Base-by-base conservation (phyloP, 2,329 filamentous ascomycete genomes). In the Neonectria sp. region DNA sequence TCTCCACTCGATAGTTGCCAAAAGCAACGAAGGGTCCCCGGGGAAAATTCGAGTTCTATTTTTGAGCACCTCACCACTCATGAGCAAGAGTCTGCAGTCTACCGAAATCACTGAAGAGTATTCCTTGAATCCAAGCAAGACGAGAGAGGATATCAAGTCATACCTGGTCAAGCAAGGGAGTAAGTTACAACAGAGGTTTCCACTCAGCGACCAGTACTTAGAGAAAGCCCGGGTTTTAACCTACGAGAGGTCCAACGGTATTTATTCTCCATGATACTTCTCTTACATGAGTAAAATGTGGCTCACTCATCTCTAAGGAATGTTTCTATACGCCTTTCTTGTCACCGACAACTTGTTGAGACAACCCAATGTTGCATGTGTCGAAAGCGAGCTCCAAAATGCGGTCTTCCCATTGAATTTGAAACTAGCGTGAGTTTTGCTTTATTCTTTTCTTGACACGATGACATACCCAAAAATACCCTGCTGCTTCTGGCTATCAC, bases 301-400 rank as follows among this genome's bases (percentile, higher is more conserved):
- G 6, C 17, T 48, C 2, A 35, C 11, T 13, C 8, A 13, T 8
- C 2, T 2, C 17, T 1, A 60, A 80, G 73, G 78, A 1, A 76
- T 79, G 63, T 80, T 81, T 55, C 68, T 81, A 3, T 81, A 76
- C 43, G 79, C 75, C 1, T 65, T 67, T 15, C 73, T 82, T 1
- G 75, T 75, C 2, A 71, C 77, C n/a, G 71, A 79, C 1, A 75
- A 78, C 27, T 60, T 80, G 17, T n/a, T 69, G 5, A 53, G 57
- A 2, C 75, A 77, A 59, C 60, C 65, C 2, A 78, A 65, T 0
- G 17, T 17, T 12, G 1, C 21, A 4, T 27, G 5, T 21, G 6
- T 67, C 11, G 63, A 68, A 4, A 46, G 25, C 2, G 62, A 68
- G 6, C 49, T 80, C 2, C 24, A 27, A 12, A 11, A 63, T 1